These are phyloP conservation scores for Chlorella vulgaris DNA, from an alignment of 139 green algal species.

Conservation along the genomic window DNA sequence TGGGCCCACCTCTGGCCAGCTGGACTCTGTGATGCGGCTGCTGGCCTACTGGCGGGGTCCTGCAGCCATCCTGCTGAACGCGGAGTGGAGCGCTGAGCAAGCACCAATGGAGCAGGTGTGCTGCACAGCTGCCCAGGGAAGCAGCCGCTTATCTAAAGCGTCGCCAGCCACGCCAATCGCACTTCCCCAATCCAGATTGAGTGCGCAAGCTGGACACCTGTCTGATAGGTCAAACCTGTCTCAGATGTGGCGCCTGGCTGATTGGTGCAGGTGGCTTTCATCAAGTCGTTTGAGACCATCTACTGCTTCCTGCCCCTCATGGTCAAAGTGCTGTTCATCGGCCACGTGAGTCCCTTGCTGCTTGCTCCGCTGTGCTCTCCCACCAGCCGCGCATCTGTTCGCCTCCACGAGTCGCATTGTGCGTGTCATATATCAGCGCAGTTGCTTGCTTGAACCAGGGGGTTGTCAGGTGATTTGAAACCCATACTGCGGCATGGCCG, in stretches of 20 bases:
- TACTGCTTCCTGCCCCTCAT: conserved; percentile 47
- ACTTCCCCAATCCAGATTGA: too few species aligned
- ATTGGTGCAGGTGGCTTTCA: conserved; percentile 8
- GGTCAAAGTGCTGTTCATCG: conserved; percentile 40
- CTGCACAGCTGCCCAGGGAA: not conserved
- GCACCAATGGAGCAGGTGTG: conserved; percentile 16
- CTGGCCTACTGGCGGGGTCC: conserved; percentile 8
- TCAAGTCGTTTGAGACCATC: conserved; percentile 35
- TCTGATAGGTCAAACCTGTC: too few species aligned
- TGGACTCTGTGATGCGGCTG: conserved; percentile 26
- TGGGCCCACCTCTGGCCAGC: conserved; percentile 12
- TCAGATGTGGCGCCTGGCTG: not conserved
- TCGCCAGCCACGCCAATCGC: too few species aligned
- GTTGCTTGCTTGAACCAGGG: too few species aligned
- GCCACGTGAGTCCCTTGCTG: not conserved
- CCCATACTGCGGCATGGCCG: too few species aligned
- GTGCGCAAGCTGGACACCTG: too few species aligned
- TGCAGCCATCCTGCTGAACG: conserved; percentile 30
- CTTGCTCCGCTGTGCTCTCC: not conserved
- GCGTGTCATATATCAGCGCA: too few species aligned
- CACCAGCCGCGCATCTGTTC: too few species aligned
- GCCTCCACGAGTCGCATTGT: too few species aligned
- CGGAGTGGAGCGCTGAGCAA: conserved; percentile 34
- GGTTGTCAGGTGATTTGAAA: too few species aligned
- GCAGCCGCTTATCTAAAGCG: too few species aligned